Evolutionary conservation across 306 rosid species (phyloP).

Genomic region (Bauhinia variegata): DNA sequence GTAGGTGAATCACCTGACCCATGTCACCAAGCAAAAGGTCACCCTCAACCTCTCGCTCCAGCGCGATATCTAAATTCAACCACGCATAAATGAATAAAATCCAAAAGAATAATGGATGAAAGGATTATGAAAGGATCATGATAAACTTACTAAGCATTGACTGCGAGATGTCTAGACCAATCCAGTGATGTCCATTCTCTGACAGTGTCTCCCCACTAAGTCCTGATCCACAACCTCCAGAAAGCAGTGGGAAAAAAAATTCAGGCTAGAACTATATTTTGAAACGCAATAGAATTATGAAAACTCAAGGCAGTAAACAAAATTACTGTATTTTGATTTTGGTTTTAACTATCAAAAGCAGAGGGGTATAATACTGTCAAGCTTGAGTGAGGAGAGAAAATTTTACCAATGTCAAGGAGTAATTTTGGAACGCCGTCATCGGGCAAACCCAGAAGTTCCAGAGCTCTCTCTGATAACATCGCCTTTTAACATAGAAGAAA

Average conservation of each 20-base stretch:
- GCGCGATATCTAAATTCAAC: slow-evolving; percentile 60
- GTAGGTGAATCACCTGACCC: slow-evolving; percentile 76
- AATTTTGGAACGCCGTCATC: slow-evolving; percentile 74
- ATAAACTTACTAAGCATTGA: slow-evolving; percentile 86
- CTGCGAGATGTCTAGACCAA: slow-evolving; percentile 84
- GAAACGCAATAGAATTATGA: no score
- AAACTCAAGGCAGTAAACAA: no score
- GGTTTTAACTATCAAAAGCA: background rate
- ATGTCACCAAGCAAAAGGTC: slow-evolving; percentile 90
- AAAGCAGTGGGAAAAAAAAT: background rate
- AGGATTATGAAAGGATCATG: background rate
- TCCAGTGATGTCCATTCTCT: slow-evolving; percentile 85
- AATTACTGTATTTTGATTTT: background rate
- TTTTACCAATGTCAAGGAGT: slow-evolving; percentile 82
- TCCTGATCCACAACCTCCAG: slow-evolving; percentile 90
- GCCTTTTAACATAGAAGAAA: slow-evolving; percentile 31
- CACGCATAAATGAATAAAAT: background rate
- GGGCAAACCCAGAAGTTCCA: slow-evolving; percentile 85
- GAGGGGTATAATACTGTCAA: no score
- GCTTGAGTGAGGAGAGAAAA: background rate
- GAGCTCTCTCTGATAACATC: slow-evolving; percentile 72
- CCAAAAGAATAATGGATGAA: background rate
- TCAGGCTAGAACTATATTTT: background rate
- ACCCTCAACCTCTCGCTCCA: slow-evolving; percentile 89
- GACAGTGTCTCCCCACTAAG: slow-evolving; percentile 90